Base-by-base conservation (phyloP, 257 asterid genomes). In the Rhazya stricta region DNA sequence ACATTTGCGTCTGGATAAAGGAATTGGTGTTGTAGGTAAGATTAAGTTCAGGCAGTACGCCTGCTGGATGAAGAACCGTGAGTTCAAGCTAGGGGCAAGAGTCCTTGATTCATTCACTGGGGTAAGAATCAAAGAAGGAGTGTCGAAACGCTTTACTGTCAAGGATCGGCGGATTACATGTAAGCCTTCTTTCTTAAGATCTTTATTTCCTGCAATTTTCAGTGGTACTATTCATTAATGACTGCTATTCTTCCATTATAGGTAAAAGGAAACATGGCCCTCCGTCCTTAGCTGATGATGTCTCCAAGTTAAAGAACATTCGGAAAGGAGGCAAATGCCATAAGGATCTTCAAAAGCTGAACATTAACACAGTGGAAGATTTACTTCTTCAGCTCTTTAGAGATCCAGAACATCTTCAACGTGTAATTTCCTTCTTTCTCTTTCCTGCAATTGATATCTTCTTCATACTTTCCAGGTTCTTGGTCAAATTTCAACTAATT, bases 31-130 rank as follows among this genome's bases (percentile, higher is more conserved):
- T 71, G 73, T 86, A 68, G 29, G n/a, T 23, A 67, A 74, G 72
- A 72, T 70, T 67, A 87, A 80, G 80, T 77, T 89, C 74, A 84
- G 81, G 63, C 84, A 88, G 11, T 82, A 32, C 62, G 0, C 67
- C 2, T 45, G 0, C 6, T 86, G 89, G 89, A 83, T 42, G 78
- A 87, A 69, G 81, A 37, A n/a, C 51, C 79, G 73, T 61, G 36
- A 16, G 69, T 86, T 87, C 86, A 72, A 84, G 77, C 84, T 89
- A 12, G 91, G 90, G 70, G 92, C 83, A 21, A 77, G 84, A 77
- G 18, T 79, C 10, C 74, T 48, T 21, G 76, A 74, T 76, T 71
- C 30, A 57, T 73, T 79, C 30, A n/a, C 12, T 30, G 86, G 86
- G 42, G 43, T 65, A 42, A 43, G 16, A 41, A 84, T 84, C 65